Base-by-base conservation (phyloP, 352 stramenopile genomes). In the Globisporangium parvum region DNA sequence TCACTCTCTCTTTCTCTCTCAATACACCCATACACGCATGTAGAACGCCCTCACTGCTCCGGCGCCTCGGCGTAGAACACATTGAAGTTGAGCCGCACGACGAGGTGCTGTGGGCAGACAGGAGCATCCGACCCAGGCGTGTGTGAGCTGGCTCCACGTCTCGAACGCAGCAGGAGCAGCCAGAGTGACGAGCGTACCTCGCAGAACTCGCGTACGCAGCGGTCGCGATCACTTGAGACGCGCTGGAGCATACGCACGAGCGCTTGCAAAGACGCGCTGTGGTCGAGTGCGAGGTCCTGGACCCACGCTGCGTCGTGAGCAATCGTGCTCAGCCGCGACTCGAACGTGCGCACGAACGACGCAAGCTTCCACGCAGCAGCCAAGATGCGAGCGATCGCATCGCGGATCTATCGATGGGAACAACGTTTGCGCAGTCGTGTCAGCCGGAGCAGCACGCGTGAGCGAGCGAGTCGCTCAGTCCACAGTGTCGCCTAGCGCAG, bases 61-160 rank as follows among this genome's bases (percentile, higher is more conserved):
- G 50, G 45, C 6, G 41, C 35, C 20, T 33, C 39, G 31, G 62
- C 24, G 56, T 71, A 81, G 44, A 63, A 87, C 26, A 63, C 45
- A 50, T 85, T 87, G 58, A 86, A 77, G 53, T 85, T 77, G 42
- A 90, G 63, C 31, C 77, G 71, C 52, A 83, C 57, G 45, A 85
- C 60, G 37, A 89, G 63, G 59, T 73, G 59, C 79, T 89, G 63
- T 89, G 63, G 10, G 47, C 57, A 71, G 17, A 33, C 21, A 6
- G 14, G 26, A 26, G 44, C 26, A 12, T 3, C 6, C 37, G 17
- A 6, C 26, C 60, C 8, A 65, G 20, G 35, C 21, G 44, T 31
- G 26, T 45, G 39, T 45, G 39, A 21, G 39, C 18, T 20, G 15
- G n/a, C 41, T 4, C 14, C 41, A 24, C 52, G 39, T 1, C 12